Evolutionary conservation across 345 rosid species (phyloP).

Genomic region (Salix exigua): DNA sequence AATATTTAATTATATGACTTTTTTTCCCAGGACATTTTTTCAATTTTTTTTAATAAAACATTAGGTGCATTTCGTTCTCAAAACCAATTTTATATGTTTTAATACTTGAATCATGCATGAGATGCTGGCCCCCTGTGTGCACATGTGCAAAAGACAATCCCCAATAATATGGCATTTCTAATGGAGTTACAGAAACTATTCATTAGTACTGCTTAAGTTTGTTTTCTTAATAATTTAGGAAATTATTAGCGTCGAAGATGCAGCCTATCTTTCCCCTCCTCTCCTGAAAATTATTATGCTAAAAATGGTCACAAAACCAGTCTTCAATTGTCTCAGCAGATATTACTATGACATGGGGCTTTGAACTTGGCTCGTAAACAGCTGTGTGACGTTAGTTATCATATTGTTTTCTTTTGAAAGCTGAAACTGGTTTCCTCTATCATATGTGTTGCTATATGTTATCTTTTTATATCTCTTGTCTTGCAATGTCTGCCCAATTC

Average conservation of each 20-base stretch:
- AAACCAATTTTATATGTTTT: not conserved
- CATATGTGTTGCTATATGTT: not conserved
- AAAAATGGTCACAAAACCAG: not conserved
- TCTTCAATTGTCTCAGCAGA: not conserved
- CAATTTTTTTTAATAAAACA: not conserved
- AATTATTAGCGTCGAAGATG: not conserved
- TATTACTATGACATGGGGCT: not conserved
- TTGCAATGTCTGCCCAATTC: too few relatives aligned
- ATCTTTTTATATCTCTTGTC: not conserved
- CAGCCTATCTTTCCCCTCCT: not conserved
- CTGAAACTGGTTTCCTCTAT: not conserved
- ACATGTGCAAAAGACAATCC: not conserved
- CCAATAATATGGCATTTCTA: not conserved
- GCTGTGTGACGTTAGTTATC: not conserved
- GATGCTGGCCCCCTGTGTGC: not conserved
- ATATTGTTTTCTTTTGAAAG: not conserved
- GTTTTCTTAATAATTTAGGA: not conserved
- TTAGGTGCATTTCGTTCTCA: conserved; percentile 2
- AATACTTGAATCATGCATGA: not conserved
- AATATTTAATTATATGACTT: not conserved
- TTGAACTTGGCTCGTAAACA: not conserved
- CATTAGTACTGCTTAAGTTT: not conserved
- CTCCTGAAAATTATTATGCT: not conserved
- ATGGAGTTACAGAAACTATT: not conserved
- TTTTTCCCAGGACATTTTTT: not conserved